Percentiles rank a stretch among this genome's conserved stretches.
phyloP scores from a whole-genome alignment of 257 asterid species.

The Rubia yunnanensis region DNA sequence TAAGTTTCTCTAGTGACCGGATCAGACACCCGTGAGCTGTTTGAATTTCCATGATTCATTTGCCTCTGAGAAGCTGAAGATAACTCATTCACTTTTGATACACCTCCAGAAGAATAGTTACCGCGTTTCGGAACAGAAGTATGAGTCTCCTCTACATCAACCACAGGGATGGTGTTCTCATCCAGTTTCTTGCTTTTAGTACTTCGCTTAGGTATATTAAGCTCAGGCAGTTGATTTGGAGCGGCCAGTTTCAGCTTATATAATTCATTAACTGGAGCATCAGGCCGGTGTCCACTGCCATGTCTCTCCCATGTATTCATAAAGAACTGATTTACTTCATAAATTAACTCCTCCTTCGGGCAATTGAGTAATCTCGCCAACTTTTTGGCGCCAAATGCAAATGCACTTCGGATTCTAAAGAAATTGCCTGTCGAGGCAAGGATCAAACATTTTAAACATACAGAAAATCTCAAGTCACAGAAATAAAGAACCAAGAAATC shows the following conservation, averaged over 20 bases:
- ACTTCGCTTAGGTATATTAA: conserved; percentile 29
- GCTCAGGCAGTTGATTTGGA: conserved; percentile 31
- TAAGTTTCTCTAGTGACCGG: conserved; percentile 30
- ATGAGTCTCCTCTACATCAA: conserved; percentile 28
- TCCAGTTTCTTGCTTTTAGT: conserved; percentile 28
- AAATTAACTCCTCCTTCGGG: conserved; percentile 42
- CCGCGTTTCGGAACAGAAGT: conserved; percentile 30
- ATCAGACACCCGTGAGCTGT: conserved; percentile 33
- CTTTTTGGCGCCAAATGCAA: conserved; percentile 85
- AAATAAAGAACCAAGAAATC: not conserved
- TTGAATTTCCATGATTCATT: conserved; percentile 34
- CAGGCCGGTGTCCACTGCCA: conserved; percentile 85
- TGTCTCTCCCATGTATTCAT: conserved; percentile 90
- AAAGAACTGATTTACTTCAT: conserved; percentile 81
- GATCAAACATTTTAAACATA: conserved; percentile 1
- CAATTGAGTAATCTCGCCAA: conserved; percentile 69
- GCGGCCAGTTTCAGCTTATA: conserved; percentile 33
- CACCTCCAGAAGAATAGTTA: conserved; percentile 30
- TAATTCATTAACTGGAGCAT: conserved; percentile 54
- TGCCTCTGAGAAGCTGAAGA: conserved; percentile 44
- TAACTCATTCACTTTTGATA: conserved; percentile 23
- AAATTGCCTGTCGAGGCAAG: conserved; percentile 59
- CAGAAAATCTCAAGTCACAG: conserved; percentile 1
- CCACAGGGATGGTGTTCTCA: conserved; percentile 24
- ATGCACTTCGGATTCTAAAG: conserved; percentile 86